Base-by-base conservation (phyloP, 495 filamentous ascomycete genomes). In the Xylaria flabelliformis region DNA sequence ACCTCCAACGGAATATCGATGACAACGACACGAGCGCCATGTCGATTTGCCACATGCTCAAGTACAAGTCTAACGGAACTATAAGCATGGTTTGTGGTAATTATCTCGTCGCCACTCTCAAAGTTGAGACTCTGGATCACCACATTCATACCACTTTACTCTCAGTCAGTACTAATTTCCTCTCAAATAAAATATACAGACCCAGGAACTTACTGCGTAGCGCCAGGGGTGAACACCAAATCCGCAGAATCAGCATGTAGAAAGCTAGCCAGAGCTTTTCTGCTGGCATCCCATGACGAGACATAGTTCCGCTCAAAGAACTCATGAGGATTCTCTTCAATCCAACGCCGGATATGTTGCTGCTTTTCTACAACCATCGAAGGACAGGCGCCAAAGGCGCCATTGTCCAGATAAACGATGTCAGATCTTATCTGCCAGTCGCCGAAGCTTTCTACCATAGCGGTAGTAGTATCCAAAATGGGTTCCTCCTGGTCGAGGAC, bases 391-490 rank as follows among this genome's bases (percentile, higher is more conserved):
- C 56, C 56, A 36, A 61, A 61, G 36, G 56, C 56, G 56, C 56
- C 56, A 10, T 61, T 61, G 56, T 61, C 56, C 6, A 61, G 32
- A 17, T 61, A 61, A 36, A 61, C 32, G 29, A 61, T 61, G 19
- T 61, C 56, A 61, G 56, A 61, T 34, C 56, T 32, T 32, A 61
- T 39, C n/a, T 61, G 56, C 56, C 56, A 61, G 34, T 61, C 56
- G 32, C 56, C 56, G 7, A 61, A 61, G 56, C 56, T 61, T 39
- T 61, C 56, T 61, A 61, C 26, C 56, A 61, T 61, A 21, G 56
- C 56, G 29, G 56, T 61, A 61, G 56, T 59, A n/a, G 56, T 32
- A 36, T 59, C 29, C 15, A 59, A n/a, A 59, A 36, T 34, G 26
- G 56, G 34, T 19, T 61, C 19, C 36, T 32, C 34, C n/a, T 32